Evolutionary conservation across 768 basidiomycete species (phyloP), one percentile per base, ranked within the genome.

Genomic region (Boletus eberwhitei): DNA sequence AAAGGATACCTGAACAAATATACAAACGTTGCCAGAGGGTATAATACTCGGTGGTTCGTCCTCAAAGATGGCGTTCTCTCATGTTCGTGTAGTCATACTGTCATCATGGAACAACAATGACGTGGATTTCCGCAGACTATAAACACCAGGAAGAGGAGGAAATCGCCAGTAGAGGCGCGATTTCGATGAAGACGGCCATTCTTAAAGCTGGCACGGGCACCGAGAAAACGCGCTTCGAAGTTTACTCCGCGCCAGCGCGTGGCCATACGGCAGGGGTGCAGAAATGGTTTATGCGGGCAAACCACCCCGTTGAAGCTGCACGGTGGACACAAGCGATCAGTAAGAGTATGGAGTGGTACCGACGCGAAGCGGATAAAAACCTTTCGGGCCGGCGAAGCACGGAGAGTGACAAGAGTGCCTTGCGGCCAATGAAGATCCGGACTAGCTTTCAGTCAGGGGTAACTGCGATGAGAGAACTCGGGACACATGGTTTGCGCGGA

Each of bases 41-140:
- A 93, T 67, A 86, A 84, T 55, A 88, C 89, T 0, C 78, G 94
- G 1, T 97, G 93, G 93, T 96, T 98, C 64, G 91, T 96, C 0
- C 79, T 97, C 19, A 86, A 90, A 63, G 82, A 87, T 50, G 94
- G 93, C 0, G 76, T 89, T 24, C 69, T 95, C n/a, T 91, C 89
- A 17, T 93, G 91, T 90, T 66, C 24, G 88, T 80, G 35, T 53
- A 11, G 41, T 26, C 19, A 13, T 31, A 8, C 7, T 36, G 2
- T 39, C 14, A 2, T 8, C 2, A 46, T 32, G 38, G 13, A 22
- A 17, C 12, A 17, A 2, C 19, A 47, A 37, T 63, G 21, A 66
- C n/a, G n/a, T 22, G 24, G 11, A 11, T 55, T 46, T 40, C 14
- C 13, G 13, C 14, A 71, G 88, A 93, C 69, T 97, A 90, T 66